Evolutionary conservation across 2,329 filamentous ascomycete genomes (phyloP), one percentile per base, ranked within the genome.

Genomic region (Fusarium bulbicola): DNA sequence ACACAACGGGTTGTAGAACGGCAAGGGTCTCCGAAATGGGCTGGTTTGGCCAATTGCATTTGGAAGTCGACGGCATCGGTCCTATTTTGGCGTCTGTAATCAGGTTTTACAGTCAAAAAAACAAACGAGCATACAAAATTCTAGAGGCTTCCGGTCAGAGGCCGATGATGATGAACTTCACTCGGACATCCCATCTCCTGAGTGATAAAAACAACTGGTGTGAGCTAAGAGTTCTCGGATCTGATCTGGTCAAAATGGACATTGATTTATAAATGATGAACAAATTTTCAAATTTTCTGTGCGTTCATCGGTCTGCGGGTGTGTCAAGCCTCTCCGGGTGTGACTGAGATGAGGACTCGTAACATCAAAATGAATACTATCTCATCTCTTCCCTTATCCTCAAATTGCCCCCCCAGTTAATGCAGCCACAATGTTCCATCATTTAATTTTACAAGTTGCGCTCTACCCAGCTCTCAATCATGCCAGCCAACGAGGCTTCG

Each of bases 401-500:
- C 73, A 66, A 68, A 20, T 52, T 61, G 32, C 39, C 30, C 32
- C 14, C 14, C 32, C 47, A 26, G 26, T 15, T 42, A 43, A 45
- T 24, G 16, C 15, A 34, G 53, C 66, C 59, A 66, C 59, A 26
- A 62, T 54, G 34, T 61, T 57, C 53, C 63, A 50, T 28, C 57
- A 26, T 59, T 28, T 45, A n/a, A n/a, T 49, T 56, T 82, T 81
- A 88, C 71, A 86, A 76, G 66, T 86, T 81, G 62, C 90, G 86
- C 76, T 95, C 93, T 6, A 87, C 92, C 86, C 90, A 97, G 82
- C 93, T 96, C 86, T 93, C 87, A 70, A 97, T 92, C 85, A 98
- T 91, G 11, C 95, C 95, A 81, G 93, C 89, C 12, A 92, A 85
- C 11, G 90, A 93, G 2, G 95, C 88, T 75, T 97, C 93, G 82